phyloP scores from a whole-genome alignment of 176 grass and related monocot species.

The Dendrocalamus sinicus region DNA sequence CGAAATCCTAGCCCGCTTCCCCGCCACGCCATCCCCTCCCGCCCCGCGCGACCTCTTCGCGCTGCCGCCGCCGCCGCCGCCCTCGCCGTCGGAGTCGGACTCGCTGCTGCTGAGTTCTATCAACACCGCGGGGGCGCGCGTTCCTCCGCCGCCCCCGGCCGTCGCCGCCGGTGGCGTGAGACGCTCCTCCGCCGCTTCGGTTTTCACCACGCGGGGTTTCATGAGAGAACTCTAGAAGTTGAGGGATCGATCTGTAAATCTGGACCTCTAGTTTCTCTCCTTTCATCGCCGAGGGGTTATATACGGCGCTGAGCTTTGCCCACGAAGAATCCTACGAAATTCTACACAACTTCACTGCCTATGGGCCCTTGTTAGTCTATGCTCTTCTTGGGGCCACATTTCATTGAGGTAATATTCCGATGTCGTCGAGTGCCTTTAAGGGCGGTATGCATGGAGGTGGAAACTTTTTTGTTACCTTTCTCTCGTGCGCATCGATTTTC shows the following conservation, averaged over 20 bases:
- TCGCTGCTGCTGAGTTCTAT: constrained; percentile 86
- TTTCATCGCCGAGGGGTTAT: not conserved
- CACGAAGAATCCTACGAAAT: not conserved
- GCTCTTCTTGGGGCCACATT: not conserved
- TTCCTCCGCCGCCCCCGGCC: not conserved
- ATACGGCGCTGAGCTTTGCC: not conserved
- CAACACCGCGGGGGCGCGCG: not conserved
- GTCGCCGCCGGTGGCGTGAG: not conserved
- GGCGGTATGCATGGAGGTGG: not conserved
- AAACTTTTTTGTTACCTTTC: not conserved
- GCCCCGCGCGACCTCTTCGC: constrained; percentile 35
- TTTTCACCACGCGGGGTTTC: constrained; percentile 54
- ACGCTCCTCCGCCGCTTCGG: constrained; percentile 39
- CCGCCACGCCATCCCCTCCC: constrained; percentile 6
- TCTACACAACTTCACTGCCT: not conserved
- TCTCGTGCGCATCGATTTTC: not conserved
- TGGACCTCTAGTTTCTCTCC: not conserved
- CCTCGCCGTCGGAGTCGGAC: constrained; percentile 58
- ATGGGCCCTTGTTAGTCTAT: accelerated
- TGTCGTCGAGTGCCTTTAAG: not conserved
- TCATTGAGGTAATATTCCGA: not conserved
- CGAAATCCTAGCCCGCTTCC: constrained; percentile 50
- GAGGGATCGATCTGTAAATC: constrained; percentile 31
- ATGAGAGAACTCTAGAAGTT: constrained; percentile 13
- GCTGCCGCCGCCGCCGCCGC: not conserved